These are phyloP conservation scores for Pythium monospermum DNA, from an alignment of 352 stramenopile species.

Conservation along the genomic window DNA sequence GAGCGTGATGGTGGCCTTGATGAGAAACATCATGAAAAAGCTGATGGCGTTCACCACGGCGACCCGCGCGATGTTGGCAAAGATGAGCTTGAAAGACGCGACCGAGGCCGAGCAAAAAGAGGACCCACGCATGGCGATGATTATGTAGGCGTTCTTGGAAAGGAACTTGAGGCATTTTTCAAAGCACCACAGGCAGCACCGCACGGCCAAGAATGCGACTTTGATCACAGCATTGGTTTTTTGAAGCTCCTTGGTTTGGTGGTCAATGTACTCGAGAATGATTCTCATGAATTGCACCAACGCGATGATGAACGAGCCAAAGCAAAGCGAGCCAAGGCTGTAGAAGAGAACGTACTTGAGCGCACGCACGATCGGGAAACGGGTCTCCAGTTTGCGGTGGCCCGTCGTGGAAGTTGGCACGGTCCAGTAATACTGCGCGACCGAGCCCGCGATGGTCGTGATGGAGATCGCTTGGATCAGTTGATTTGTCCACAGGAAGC, in stretches of 20 bases:
- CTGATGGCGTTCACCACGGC: constrained; percentile 90
- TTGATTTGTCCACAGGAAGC: constrained; percentile 95
- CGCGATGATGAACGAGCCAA: constrained; percentile 95
- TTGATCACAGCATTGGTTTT: constrained; percentile 72
- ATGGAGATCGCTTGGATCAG: constrained; percentile 95
- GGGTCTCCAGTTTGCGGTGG: constrained; percentile 36
- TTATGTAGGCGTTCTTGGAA: constrained; percentile 95
- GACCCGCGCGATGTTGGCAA: constrained; percentile 88
- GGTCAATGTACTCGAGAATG: constrained; percentile 93
- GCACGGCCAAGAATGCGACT: constrained; percentile 67
- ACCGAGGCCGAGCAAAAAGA: constrained; percentile 89
- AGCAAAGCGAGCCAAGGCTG: constrained; percentile 94
- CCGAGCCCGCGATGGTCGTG: constrained; percentile 89
- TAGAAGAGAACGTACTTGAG: constrained; percentile 76
- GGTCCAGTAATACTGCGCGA: constrained; percentile 93
- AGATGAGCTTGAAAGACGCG: constrained; percentile 92
- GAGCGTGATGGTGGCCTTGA: constrained; percentile 87
- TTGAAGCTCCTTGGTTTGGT: constrained; percentile 84
- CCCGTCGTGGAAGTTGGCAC: constrained; percentile 25
- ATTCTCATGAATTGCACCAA: constrained; percentile 94
- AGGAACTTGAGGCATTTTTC: constrained; percentile 97
- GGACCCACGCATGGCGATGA: constrained; percentile 75
- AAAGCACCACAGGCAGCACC: constrained; percentile 95
- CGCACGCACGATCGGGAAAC: constrained; percentile 57
- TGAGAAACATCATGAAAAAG: constrained; percentile 92